Evolutionary conservation across 1,139 yeast species (phyloP).

Genomic region (Scheffersomyces quercinus): DNA sequence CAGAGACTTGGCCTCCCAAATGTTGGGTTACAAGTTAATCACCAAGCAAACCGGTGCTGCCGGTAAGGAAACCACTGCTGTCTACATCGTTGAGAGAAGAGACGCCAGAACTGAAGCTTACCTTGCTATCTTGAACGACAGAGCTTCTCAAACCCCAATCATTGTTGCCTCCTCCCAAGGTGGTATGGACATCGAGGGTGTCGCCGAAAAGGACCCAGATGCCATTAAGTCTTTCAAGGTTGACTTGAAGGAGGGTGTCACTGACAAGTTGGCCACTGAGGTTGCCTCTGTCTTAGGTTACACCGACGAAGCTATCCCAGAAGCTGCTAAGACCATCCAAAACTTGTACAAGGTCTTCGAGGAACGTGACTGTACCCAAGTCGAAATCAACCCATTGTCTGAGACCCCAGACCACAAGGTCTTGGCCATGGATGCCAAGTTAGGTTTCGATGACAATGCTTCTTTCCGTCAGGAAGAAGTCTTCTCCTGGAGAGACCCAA

Average conservation of each 20-base stretch:
- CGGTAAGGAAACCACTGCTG: conserved; percentile 97
- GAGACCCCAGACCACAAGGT: conserved; percentile 91
- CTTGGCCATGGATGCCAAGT: conserved; percentile 99
- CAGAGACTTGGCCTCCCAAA: conserved; percentile 78
- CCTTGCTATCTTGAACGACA: conserved; percentile 92
- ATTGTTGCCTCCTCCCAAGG: conserved; percentile 97
- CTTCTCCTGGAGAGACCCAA: conserved; percentile 88
- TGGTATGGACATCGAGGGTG: conserved; percentile 99
- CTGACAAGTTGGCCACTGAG: conserved; percentile 71
- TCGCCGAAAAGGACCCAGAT: conserved; percentile 86
- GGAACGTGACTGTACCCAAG: conserved; percentile 95
- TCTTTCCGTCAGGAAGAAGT: conserved; percentile 93
- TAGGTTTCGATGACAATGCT: conserved; percentile 97
- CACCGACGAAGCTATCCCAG: conserved; percentile 73
- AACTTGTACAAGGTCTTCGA: conserved; percentile 84
- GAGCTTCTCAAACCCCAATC: conserved; percentile 85
- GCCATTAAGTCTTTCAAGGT: conserved; percentile 91
- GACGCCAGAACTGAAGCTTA: conserved; percentile 94
- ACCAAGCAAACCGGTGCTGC: conserved; percentile 98
- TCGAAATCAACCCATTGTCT: conserved; percentile 96
- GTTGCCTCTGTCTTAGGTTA: conserved; percentile 83
- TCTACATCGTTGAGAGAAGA: conserved; percentile 92
- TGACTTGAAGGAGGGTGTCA: conserved; percentile 76
- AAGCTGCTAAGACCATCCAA: conserved; percentile 85
- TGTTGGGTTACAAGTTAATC: conserved; percentile 89